These are phyloP conservation scores for Pisolithus marmoratus DNA, from an alignment of 768 basidiomycete species.

Conservation along the genomic window DNA sequence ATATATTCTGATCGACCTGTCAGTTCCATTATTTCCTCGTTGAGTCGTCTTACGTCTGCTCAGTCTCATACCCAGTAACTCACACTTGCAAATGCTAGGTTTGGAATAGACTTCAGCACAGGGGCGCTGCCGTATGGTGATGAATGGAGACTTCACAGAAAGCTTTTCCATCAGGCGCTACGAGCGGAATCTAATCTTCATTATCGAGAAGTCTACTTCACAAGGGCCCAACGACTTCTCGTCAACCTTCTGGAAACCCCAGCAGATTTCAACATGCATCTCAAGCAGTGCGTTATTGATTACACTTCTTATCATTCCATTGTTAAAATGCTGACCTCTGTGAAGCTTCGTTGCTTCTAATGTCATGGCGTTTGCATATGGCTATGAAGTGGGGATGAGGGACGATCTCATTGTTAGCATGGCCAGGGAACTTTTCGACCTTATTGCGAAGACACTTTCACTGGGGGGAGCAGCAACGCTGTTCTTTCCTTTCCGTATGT, in stretches of 20 bases:
- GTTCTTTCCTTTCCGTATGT: constrained; percentile 20
- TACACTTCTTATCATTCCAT: neutral
- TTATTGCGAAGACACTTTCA: constrained; percentile 16
- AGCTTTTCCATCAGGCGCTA: constrained; percentile 25
- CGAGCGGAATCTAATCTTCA: constrained; percentile 15
- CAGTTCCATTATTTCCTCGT: constrained; percentile 13
- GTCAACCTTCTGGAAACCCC: constrained; percentile 16
- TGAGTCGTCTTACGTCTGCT: neutral
- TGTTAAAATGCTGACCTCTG: neutral
- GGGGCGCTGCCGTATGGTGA: constrained; percentile 24
- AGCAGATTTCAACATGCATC: constrained; percentile 17
- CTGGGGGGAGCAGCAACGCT: constrained; percentile 15
- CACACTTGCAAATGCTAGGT: constrained; percentile 11
- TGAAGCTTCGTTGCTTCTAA: constrained; percentile 22
- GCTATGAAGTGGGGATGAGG: constrained; percentile 13
- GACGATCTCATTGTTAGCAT: constrained; percentile 18
- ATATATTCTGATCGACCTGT: constrained; percentile 25
- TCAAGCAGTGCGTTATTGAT: constrained; percentile 12
- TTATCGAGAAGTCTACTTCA: constrained; percentile 16
- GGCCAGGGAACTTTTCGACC: constrained; percentile 11
- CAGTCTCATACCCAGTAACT: neutral
- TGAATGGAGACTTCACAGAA: constrained; percentile 27
- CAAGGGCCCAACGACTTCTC: constrained; percentile 15
- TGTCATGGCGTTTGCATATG: constrained; percentile 21
- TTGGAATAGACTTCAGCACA: constrained; percentile 23